These are phyloP conservation scores for Tuber aestivum DNA, from an alignment of 495 filamentous ascomycete genomes.

Conservation along the genomic window DNA sequence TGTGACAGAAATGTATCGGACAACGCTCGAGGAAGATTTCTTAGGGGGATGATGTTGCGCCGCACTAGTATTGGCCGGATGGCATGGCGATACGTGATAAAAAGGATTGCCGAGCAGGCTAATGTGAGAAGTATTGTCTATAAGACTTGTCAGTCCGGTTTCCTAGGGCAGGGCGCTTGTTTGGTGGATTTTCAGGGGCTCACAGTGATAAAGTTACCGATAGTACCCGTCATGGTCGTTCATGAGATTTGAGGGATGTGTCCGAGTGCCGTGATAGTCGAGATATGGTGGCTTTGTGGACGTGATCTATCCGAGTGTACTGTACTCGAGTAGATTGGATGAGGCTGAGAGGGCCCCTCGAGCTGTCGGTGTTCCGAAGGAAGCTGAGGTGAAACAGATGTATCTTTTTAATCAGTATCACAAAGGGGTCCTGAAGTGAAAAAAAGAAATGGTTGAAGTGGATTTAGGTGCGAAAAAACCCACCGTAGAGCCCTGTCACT, in stretches of 20 bases:
- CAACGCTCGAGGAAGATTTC: conserved; percentile 34
- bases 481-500: too few species aligned
- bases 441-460: background rate
- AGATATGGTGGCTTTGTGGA: background rate
- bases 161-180: background rate
- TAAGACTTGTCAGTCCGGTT: background rate
- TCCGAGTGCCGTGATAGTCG: background rate
- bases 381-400: background rate
- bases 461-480: background rate
- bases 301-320: background rate
- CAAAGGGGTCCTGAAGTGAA: background rate
- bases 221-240: conserved; percentile 30
- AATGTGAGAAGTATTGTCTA: conserved; percentile 39
- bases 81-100: conserved; percentile 37
- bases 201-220: conserved; percentile 37
- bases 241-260: background rate
- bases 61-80: conserved; percentile 37
- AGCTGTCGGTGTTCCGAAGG: background rate
- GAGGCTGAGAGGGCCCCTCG: background rate
- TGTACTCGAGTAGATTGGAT: too few species aligned
- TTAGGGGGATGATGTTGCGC: conserved; percentile 38
- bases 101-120: conserved; percentile 31
- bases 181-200: background rate
- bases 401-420: background rate
- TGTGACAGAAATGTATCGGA: conserved; percentile 28